Conservation (phyloP, 768 basidiomycete species). For the Termitomyces sp. region DNA sequence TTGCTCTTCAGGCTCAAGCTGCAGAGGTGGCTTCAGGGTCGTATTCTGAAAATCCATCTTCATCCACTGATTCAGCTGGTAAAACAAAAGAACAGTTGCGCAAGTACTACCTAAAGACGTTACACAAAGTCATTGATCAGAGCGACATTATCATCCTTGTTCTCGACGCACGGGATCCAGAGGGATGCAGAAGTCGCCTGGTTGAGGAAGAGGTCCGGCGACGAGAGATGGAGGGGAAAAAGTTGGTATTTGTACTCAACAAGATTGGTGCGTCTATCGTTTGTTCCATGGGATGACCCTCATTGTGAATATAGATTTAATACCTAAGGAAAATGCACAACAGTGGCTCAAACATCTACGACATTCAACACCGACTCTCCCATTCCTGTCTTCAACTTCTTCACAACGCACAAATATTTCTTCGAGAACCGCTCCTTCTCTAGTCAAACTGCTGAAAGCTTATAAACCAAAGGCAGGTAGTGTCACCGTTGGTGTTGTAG, state of each 20-base stretch:
- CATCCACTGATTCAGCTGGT: conserved; percentile 20
- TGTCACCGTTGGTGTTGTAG: conserved; percentile 86
- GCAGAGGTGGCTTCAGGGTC: conserved; percentile 18
- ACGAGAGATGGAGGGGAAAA: conserved; percentile 85
- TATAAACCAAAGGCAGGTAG: conserved; percentile 69
- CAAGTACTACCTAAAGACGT: conserved; percentile 66
- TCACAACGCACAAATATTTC: conserved; percentile 80
- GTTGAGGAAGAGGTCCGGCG: conserved; percentile 93
- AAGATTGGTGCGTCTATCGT: conserved; percentile 66
- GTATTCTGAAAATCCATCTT: conserved; percentile 23
- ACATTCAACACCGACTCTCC: conserved; percentile 87
- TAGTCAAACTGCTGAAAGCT: conserved; percentile 79
- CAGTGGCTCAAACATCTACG: conserved; percentile 89
- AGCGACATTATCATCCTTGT: conserved; percentile 88
- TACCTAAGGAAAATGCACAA: conserved; percentile 83
- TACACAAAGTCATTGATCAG: conserved; percentile 91
- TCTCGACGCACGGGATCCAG: conserved; percentile 91
- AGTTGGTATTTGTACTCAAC: conserved; percentile 90
- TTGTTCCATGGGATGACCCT: neutral
- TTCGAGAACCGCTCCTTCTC: conserved; percentile 65
- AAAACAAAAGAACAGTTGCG: conserved; percentile 69
- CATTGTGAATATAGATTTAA: conserved; percentile 54
- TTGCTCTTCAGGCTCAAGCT: conserved; percentile 47
- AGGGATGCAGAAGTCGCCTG: conserved; percentile 84
- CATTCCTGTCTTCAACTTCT: conserved; percentile 77